Base-by-base conservation (phyloP, 73 alveolate species). In the Symbiodinium pilosum region DNA sequence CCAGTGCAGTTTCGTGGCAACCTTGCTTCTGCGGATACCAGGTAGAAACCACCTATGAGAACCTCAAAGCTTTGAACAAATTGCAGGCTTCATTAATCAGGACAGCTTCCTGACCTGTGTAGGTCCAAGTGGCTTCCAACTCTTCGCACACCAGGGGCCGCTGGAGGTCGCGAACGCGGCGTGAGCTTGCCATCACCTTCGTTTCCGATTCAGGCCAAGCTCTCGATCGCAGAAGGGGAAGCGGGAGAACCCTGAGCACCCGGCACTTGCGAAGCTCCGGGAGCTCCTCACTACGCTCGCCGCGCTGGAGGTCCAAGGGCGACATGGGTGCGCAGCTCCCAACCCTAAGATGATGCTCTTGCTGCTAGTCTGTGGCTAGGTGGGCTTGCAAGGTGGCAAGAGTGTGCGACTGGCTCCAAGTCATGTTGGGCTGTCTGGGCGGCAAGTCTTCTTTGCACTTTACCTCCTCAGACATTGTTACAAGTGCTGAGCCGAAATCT, bases 201-300 rank as follows among this genome's bases (percentile, higher is more conserved):
- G n/a, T n/a, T n/a, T n/a, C n/a, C n/a, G n/a, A n/a, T n/a, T n/a
- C n/a, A n/a, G n/a, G n/a, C n/a, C n/a, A n/a, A n/a, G n/a, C n/a
- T n/a, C n/a, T n/a, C n/a, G n/a, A n/a, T n/a, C n/a, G n/a, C n/a
- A n/a, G n/a, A n/a, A n/a, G n/a, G n/a, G n/a, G n/a, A n/a, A n/a
- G n/a, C n/a, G n/a, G n/a, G n/a, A n/a, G 7, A 56, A 6, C 81
- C 81, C 81, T 64, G 38, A n/a, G 81, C 81, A 9, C 38, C 38
- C 81, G 81, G 34, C 81, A 64, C 81, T 64, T 64, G 12, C 81
- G 81, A n/a, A 64, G 81, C 14, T 64, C 81, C 14, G 81, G 81
- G 18, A 64, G 95, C 95, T 9, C 42, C 47, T 75, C 44, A 47
- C 30, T 75, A 43, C 86, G 42, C 30, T 75, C 51, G 21, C n/a